Evolutionary conservation across 306 rosid genomes (phyloP).

Genomic region (Quercus dentata): DNA sequence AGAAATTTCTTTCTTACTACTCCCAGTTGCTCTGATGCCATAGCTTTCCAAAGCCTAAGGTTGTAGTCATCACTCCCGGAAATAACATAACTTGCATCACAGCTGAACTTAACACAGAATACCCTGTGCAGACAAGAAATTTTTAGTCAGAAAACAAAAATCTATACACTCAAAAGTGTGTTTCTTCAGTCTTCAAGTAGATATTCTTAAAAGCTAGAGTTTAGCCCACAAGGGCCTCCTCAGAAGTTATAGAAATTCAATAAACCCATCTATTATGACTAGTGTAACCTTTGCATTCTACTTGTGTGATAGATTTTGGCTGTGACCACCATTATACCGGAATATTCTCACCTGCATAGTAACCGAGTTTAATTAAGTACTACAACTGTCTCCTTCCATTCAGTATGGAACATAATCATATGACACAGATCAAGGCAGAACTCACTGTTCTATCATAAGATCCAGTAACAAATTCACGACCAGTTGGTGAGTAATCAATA

Average conservation of each 20-base stretch:
- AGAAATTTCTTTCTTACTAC: slow-evolving; percentile 57
- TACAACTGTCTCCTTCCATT: not conserved
- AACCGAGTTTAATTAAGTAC: not conserved
- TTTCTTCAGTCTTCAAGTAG: not conserved
- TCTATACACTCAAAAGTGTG: too few species aligned
- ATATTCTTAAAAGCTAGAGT: not conserved
- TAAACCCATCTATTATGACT: not conserved
- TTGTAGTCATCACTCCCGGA: slow-evolving; percentile 97
- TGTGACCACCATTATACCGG: slow-evolving; percentile 87
- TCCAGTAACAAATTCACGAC: slow-evolving; percentile 97
- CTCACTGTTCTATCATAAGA: slow-evolving; percentile 97
- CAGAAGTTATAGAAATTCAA: not conserved
- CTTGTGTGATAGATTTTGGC: slow-evolving; percentile 89
- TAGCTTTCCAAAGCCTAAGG: slow-evolving; percentile 98
- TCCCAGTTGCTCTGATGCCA: slow-evolving; percentile 93
- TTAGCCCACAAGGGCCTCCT: not conserved
- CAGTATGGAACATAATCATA: not conserved
- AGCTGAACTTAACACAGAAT: slow-evolving; percentile 86
- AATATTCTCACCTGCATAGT: slow-evolving; percentile 70
- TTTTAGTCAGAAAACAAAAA: not conserved
- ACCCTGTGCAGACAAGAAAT: slow-evolving; percentile 46
- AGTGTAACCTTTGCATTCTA: slow-evolving; percentile 86
- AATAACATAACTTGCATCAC: slow-evolving; percentile 87
- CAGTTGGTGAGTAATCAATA: slow-evolving; percentile 94
- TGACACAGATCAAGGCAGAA: slow-evolving; percentile 20